Evolutionary conservation across 257 asterid genomes (phyloP), one percentile per base, ranked within the genome.

Genomic region (Solanum pimpinellifolium): DNA sequence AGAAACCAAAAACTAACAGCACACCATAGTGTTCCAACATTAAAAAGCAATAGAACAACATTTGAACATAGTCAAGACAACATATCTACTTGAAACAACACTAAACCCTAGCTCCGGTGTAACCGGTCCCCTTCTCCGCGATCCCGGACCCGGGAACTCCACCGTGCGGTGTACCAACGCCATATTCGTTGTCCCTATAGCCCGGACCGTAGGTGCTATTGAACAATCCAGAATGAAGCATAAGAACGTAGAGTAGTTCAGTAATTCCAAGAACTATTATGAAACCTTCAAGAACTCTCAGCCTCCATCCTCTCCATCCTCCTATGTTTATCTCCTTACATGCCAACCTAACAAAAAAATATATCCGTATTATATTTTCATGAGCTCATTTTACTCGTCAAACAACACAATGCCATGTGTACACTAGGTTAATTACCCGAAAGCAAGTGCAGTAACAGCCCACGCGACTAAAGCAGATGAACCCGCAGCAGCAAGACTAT

Each of bases 291-390:
- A 96, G 85, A 20, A 96, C 97, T 90, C 95, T 87, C 6, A 96
- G 93, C 88, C 99, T 92, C 99, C 99, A 96, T 2, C 98, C 99
- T 85, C 98, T 91, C 91, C 93, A 91, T 12, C 96, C 95, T 73
- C 98, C 96, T 7, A 96, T 52, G 91, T 92, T 88, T 7, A 96
- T 96, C 82, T 96, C 93, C 89, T 96, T 96, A 92, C 99, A 96
- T 0, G 98, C 99, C 92, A 96, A 85, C 0, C 98, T 95, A 84
- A 3, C 56, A 73, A 39, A 21, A 52, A 6, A 52, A 47, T 4
- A 47, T 4, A 0, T 14, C 3, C 23, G 3, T 2, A 49, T 49
- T 5, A 49, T 15, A 49, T 52, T 52, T 52, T 37, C 39, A 1
- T 37, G 39, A 37, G 7, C 39, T 37, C 6, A 37, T 37, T 37